Percentiles rank a stretch among this genome's conserved stretches.
Evolutionary conservation across 805 yeast genomes (phyloP).

Genomic region (Candida tammaniensis): DNA sequence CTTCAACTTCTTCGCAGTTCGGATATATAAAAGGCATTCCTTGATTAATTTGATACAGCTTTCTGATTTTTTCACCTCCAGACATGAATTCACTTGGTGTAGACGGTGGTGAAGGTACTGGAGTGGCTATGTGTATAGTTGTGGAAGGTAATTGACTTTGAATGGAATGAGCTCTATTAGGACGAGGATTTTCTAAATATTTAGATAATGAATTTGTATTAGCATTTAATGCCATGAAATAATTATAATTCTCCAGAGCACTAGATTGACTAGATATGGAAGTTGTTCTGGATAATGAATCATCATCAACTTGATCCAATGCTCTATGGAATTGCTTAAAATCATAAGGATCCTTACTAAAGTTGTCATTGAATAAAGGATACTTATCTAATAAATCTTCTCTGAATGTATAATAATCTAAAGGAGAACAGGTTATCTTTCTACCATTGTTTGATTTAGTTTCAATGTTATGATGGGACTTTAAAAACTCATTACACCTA

Average conservation of each 20-base stretch:
- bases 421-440: conserved; percentile 61
- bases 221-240: conserved; percentile 38
- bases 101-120: conserved; percentile 78
- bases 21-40: conserved; percentile 70
- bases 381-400: conserved; percentile 72
- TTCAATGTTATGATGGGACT: conserved; percentile 36
- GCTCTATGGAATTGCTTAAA: conserved; percentile 18
- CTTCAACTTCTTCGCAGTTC: conserved; percentile 33
- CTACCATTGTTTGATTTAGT: conserved; percentile 19
- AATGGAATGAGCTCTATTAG: conserved; percentile 43
- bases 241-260: conserved; percentile 23
- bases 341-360: conserved; percentile 11
- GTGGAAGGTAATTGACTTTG: conserved; percentile 50
- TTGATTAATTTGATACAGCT: conserved; percentile 63
- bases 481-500: conserved; percentile 46
- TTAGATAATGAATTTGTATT: conserved; percentile 57
- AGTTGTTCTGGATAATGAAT: background rate
- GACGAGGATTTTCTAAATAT: conserved; percentile 56
- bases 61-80: conserved; percentile 49
- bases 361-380: conserved; percentile 68
- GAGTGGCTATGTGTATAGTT: conserved; percentile 75
- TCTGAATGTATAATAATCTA: conserved; percentile 80
- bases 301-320: conserved; percentile 25
- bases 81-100: conserved; percentile 44
- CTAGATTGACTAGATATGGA: conserved; percentile 18